Evolutionary conservation across 2,329 filamentous ascomycete species (phyloP).

Genomic region (Paracamarosporium sp.): DNA sequence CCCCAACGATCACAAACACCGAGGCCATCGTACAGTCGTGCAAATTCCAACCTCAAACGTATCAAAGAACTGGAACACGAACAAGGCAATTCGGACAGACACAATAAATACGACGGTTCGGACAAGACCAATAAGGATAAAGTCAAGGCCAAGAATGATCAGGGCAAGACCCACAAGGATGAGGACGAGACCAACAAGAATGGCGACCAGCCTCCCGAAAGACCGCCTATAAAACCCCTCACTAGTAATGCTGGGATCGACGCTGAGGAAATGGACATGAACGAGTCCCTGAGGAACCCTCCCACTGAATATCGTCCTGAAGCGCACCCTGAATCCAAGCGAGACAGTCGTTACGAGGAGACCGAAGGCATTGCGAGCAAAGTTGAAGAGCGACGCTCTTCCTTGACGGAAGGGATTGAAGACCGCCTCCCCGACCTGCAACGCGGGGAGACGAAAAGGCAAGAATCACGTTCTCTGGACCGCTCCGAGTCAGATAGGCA

Average conservation of each 20-base stretch:
- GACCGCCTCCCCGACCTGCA: constrained; percentile 19
- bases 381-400: constrained; percentile 12
- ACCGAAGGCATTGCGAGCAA: constrained; percentile 24
- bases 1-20: constrained; percentile 17
- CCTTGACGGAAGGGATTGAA: constrained; percentile 11
- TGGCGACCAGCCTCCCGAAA: constrained; percentile 1
- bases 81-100: background rate
- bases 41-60: constrained; percentile 33
- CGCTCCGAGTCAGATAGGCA: constrained; percentile 27
- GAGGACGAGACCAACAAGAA: background rate
- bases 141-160: too few relatives aligned
- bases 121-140: background rate
- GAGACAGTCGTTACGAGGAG: constrained; percentile 30
- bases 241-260: constrained; percentile 29
- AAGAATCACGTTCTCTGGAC: constrained; percentile 23
- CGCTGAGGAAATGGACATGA: constrained; percentile 18
- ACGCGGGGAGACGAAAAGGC: constrained; percentile 34
- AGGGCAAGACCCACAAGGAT: too few relatives aligned
- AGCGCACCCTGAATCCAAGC: constrained; percentile 28
- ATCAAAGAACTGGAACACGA: constrained; percentile 32
- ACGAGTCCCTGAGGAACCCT: constrained; percentile 36
- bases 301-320: constrained; percentile 38
- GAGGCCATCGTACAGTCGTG: constrained; percentile 35
- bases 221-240: constrained; percentile 16
- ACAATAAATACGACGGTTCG: background rate